A percentile compares a stretch with the other conserved stretches of the same genome.
phyloP scores from a whole-genome alignment of 148 eudicot genomes.

The Rhododendron vialii region DNA sequence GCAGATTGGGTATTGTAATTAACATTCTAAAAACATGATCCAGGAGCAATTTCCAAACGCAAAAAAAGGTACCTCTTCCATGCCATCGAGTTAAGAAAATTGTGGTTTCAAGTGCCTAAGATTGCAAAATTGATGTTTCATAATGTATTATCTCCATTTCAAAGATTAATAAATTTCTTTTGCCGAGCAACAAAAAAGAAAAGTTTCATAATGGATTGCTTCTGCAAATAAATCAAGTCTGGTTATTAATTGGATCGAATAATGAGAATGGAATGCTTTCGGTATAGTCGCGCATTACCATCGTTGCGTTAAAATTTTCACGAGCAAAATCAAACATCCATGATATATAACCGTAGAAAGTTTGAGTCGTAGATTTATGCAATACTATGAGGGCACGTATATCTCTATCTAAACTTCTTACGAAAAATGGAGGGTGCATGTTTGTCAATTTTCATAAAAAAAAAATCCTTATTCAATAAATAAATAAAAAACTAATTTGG shows the following conservation, averaged over 20 bases:
- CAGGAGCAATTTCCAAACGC: not conserved
- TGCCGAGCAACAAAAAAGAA: not conserved
- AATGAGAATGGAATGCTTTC: not conserved
- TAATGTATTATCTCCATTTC: not conserved
- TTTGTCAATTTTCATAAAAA: not conserved
- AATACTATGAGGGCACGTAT: not conserved
- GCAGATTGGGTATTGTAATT: not conserved
- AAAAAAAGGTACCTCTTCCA: not conserved
- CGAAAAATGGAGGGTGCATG: not conserved
- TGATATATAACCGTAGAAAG: no score
- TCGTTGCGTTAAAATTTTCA: not conserved
- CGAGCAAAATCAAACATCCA: not conserved
- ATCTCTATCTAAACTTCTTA: not conserved
- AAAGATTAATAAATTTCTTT: not conserved
- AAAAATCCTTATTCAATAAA: no score
- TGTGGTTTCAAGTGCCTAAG: not conserved
- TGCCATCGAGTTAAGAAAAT: not conserved
- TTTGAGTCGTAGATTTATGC: no score
- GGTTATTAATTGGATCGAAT: not conserved
- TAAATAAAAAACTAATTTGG: not conserved
- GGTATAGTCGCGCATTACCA: not conserved
- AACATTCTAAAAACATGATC: not conserved
- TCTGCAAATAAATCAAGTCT: not conserved
- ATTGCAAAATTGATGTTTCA: not conserved
- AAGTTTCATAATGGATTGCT: not conserved